phyloP scores from a whole-genome alignment of 345 rosid species.

The Psidium friedrichsthalianum region DNA sequence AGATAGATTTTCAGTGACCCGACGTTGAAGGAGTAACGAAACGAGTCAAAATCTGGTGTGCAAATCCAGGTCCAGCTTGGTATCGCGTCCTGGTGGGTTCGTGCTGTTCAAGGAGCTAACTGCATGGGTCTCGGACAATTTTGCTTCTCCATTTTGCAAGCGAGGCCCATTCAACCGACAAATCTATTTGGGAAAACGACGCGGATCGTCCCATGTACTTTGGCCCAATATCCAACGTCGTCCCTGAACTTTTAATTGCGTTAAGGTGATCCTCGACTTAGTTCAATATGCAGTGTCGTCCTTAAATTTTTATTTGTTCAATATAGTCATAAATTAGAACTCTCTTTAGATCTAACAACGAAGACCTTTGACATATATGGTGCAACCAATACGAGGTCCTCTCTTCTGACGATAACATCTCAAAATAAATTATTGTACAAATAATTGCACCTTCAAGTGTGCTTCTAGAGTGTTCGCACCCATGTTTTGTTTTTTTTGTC shows the following conservation, averaged over 20 bases:
- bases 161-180: background rate
- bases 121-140: background rate
- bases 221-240: fast-evolving
- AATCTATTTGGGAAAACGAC: background rate
- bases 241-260: fast-evolving
- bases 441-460: background rate
- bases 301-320: background rate
- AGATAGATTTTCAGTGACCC: background rate
- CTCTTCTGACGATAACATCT: too few species aligned
- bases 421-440: background rate
- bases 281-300: fast-evolving
- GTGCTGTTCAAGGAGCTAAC: background rate
- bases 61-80: background rate
- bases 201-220: background rate
- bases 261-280: background rate
- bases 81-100: background rate
- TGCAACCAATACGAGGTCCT: background rate
- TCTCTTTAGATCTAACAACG: background rate
- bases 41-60: background rate
- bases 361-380: background rate
- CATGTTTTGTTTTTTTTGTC: background rate
- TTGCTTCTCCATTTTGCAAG: background rate
- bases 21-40: background rate
- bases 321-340: fast-evolving
- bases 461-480: background rate